Conservation (phyloP, 1,139 yeast genomes). For the Saccharomyces pastorianus region DNA sequence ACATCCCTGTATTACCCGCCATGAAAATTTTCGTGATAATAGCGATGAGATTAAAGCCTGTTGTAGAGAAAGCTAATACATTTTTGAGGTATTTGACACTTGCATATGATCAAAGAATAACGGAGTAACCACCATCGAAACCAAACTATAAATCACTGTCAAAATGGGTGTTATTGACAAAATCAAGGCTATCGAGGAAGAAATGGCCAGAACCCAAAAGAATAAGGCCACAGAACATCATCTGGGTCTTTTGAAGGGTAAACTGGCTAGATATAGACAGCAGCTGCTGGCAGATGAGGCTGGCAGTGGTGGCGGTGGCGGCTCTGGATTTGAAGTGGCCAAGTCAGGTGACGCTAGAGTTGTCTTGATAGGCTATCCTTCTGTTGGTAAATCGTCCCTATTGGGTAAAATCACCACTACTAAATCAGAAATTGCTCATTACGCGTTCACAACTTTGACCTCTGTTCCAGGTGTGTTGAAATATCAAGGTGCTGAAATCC, state of each 20-base stretch:
- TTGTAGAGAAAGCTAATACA: neutral
- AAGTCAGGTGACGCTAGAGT: slow-evolving; percentile 96
- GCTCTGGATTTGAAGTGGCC: slow-evolving; percentile 91
- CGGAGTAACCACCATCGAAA: neutral
- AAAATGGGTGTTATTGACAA: slow-evolving; percentile 47
- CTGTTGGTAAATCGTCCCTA: slow-evolving; percentile 92
- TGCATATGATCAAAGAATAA: neutral
- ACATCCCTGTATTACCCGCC: neutral
- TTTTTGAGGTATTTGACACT: neutral
- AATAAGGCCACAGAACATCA: slow-evolving; percentile 98
- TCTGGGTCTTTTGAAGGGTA: slow-evolving; percentile 86
- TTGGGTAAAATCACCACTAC: slow-evolving; percentile 83
- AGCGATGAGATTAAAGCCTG: neutral
- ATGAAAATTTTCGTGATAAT: neutral
- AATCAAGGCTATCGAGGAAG: slow-evolving; percentile 85
- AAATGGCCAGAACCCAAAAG: slow-evolving; percentile 89
- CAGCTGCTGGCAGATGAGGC: slow-evolving; percentile 88
- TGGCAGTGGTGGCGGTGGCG: slow-evolving; percentile 57
- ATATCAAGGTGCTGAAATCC: slow-evolving; percentile 94
- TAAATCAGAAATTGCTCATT: slow-evolving; percentile 88
- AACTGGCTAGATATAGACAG: slow-evolving; percentile 86
- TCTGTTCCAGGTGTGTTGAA: slow-evolving; percentile 94
- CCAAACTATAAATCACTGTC: neutral
- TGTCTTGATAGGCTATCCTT: slow-evolving; percentile 91
- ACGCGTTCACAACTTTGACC: slow-evolving; percentile 91